Evolutionary conservation across 2,329 filamentous ascomycete species (phyloP).

Genomic region (Diaporthe sp.): DNA sequence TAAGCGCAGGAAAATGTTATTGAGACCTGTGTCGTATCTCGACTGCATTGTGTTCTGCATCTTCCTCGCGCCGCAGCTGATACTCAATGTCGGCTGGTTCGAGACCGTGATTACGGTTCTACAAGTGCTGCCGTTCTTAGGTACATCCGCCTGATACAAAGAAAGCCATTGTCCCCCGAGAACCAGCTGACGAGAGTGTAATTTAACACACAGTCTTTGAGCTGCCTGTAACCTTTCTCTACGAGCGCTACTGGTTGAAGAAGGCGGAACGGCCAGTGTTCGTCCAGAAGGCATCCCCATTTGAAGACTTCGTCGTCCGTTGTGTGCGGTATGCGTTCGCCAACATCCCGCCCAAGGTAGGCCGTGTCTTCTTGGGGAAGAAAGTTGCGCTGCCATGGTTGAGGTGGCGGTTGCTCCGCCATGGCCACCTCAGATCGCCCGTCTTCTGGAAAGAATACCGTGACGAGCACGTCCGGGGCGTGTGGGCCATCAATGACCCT

Average conservation of each 20-base stretch:
- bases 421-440: slow-evolving; percentile 72
- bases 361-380: slow-evolving; percentile 82
- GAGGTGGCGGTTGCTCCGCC: slow-evolving; percentile 78
- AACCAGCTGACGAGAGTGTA: not conserved
- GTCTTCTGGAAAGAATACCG: slow-evolving; percentile 70
- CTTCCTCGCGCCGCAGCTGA: slow-evolving; percentile 77
- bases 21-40: slow-evolving; percentile 78
- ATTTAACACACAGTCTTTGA: slow-evolving; percentile 56
- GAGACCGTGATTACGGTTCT: slow-evolving; percentile 67
- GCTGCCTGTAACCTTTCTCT: slow-evolving; percentile 68
- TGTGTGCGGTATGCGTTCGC: slow-evolving; percentile 84
- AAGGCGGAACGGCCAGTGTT: slow-evolving; percentile 66
- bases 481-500: slow-evolving; percentile 76
- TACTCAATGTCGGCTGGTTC: slow-evolving; percentile 73
- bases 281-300: slow-evolving; percentile 74
- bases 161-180: not conserved
- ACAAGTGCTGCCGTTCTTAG: slow-evolving; percentile 74
- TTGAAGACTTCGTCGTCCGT: slow-evolving; percentile 81
- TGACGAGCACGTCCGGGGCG: slow-evolving; percentile 66
- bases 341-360: slow-evolving; percentile 74
- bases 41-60: slow-evolving; percentile 80
- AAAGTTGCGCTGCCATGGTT: slow-evolving; percentile 79
- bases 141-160: slow-evolving; percentile 52
- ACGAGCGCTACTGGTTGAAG: slow-evolving; percentile 63
- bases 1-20: slow-evolving; percentile 67